Percentiles rank a stretch among this genome's conserved stretches.
phyloP scores from a whole-genome alignment of 257 asterid genomes.

The Solanum chiquidenum region DNA sequence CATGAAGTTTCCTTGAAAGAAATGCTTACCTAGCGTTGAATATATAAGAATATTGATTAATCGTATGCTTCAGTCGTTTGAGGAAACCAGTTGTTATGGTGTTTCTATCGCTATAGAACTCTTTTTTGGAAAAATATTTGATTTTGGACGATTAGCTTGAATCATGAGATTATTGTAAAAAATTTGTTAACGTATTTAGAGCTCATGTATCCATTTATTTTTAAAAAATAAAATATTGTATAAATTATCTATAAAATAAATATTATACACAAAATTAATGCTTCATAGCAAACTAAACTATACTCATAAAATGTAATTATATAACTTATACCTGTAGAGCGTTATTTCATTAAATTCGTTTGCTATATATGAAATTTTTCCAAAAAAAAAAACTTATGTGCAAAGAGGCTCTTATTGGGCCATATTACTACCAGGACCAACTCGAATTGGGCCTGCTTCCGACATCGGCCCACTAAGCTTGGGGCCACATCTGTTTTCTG shows the following conservation, averaged over 20 bases:
- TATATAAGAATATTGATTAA: too few relatives aligned
- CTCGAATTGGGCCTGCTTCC: background rate
- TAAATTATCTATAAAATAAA: too few relatives aligned
- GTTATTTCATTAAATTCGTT: background rate
- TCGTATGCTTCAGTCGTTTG: background rate
- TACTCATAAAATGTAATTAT: background rate
- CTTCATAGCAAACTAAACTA: too few relatives aligned
- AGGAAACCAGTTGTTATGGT: background rate
- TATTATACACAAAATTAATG: too few relatives aligned
- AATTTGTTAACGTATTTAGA: background rate
- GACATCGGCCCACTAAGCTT: background rate
- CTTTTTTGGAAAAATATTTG: too few relatives aligned
- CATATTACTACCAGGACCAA: background rate
- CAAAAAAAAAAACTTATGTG: background rate
- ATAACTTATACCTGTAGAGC: background rate
- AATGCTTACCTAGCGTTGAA: background rate
- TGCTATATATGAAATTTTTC: background rate
- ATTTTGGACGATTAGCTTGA: background rate
- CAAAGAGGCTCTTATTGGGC: background rate
- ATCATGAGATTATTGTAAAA: background rate
- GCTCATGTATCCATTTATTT: background rate
- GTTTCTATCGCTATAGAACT: background rate
- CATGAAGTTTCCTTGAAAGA: background rate
- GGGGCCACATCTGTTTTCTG: slow-evolving; percentile 9
- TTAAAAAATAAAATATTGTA: too few relatives aligned